A percentile compares a stretch with the other conserved stretches of the same genome.
Evolutionary conservation across 495 filamentous ascomycete genomes (phyloP).

Genomic region (Viridothelium virens): DNA sequence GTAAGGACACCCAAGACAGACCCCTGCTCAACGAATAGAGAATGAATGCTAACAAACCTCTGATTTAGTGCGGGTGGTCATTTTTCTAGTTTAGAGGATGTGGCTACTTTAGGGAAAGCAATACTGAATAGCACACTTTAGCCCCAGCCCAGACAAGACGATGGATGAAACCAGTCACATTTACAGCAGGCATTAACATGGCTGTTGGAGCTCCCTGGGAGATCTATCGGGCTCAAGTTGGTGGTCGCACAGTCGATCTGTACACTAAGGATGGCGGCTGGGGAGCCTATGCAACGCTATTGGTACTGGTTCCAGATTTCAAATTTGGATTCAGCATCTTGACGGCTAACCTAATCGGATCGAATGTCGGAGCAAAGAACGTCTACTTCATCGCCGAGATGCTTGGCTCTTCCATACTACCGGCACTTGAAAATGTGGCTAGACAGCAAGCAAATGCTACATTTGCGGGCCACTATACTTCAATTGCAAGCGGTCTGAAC

Average conservation of each 20-base stretch:
- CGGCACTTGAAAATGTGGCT: slow-evolving; percentile 42
- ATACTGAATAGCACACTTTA: slow-evolving; percentile 24
- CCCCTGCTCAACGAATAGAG: background rate
- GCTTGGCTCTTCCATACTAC: slow-evolving; percentile 29
- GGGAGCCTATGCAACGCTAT: slow-evolving; percentile 20
- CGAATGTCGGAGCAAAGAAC: slow-evolving; percentile 19
- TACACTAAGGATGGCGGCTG: slow-evolving; percentile 28
- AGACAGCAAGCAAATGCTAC: slow-evolving; percentile 37
- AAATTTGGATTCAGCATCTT: slow-evolving; percentile 24
- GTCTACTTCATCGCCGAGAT: slow-evolving; percentile 24
- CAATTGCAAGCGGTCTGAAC: slow-evolving; percentile 14
- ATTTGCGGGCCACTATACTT: slow-evolving; percentile 41
- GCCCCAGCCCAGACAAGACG: slow-evolving; percentile 19
- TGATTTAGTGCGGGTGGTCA: slow-evolving; percentile 22
- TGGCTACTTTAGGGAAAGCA: slow-evolving; percentile 22
- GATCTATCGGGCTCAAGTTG: slow-evolving; percentile 32
- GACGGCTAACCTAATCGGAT: slow-evolving; percentile 19
- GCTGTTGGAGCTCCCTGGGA: slow-evolving; percentile 37
- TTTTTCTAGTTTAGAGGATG: slow-evolving; percentile 22
- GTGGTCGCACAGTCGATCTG: slow-evolving; percentile 26
- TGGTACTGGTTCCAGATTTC: slow-evolving; percentile 23
- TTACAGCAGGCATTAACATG: slow-evolving; percentile 14
- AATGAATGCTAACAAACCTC: background rate
- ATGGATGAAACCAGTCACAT: slow-evolving; percentile 28
- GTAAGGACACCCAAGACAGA: slow-evolving; percentile 13